phyloP scores from a whole-genome alignment of 2,329 filamentous ascomycete species.

The Pezicula radicicola region DNA sequence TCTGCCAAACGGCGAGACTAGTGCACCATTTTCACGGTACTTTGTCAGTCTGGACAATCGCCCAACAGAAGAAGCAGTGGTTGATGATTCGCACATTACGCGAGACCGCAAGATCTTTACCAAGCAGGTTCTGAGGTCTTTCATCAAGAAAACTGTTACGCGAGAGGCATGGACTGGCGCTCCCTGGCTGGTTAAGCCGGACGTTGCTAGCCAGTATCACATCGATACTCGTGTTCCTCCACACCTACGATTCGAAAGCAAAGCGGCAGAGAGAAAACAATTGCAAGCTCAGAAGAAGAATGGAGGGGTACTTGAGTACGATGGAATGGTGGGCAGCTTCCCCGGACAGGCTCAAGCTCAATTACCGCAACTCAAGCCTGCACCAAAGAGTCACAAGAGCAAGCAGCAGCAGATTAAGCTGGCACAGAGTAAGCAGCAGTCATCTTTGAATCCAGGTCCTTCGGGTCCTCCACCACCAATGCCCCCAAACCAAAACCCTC shows the following conservation, averaged over 20 bases:
- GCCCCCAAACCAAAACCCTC: slow-evolving; percentile 6
- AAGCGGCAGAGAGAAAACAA: slow-evolving; percentile 73
- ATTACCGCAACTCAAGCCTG: slow-evolving; percentile 71
- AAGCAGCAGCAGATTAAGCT: slow-evolving; percentile 46
- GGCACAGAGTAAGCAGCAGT: slow-evolving; percentile 35
- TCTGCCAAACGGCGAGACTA: slow-evolving; percentile 65
- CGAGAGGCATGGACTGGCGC: slow-evolving; percentile 94
- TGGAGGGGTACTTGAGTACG: slow-evolving; percentile 21
- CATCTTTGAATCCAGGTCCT: slow-evolving; percentile 29
- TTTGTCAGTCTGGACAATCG: slow-evolving; percentile 71
- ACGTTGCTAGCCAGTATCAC: slow-evolving; percentile 78
- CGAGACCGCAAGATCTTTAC: slow-evolving; percentile 91
- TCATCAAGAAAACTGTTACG: slow-evolving; percentile 92
- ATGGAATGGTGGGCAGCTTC: slow-evolving; percentile 31
- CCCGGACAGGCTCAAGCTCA: slow-evolving; percentile 47
- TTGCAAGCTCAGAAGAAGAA: slow-evolving; percentile 59
- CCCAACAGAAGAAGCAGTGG: slow-evolving; percentile 68
- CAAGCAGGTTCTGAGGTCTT: slow-evolving; percentile 88
- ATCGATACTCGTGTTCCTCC: slow-evolving; percentile 85
- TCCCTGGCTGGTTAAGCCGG: slow-evolving; percentile 89
- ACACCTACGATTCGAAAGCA: slow-evolving; percentile 78
- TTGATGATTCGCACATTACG: slow-evolving; percentile 77
- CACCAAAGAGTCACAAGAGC: slow-evolving; percentile 65
- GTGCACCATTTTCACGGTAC: slow-evolving; percentile 73
- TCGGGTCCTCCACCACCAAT: slow-evolving; percentile 7